Conservation (phyloP, 495 filamentous ascomycete species). For the Trichoderma asperelloides region DNA sequence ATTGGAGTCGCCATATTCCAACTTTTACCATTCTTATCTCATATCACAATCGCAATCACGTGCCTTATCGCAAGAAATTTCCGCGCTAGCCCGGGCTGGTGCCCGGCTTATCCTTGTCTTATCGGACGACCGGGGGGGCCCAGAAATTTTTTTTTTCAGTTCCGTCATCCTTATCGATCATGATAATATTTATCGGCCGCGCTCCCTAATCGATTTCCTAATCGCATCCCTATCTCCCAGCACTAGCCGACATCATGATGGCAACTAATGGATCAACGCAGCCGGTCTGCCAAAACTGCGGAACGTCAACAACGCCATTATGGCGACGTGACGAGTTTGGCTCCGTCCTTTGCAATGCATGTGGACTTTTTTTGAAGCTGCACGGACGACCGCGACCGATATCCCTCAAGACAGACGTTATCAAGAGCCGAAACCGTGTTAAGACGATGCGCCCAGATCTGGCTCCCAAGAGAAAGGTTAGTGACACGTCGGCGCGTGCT, state of each 20-base stretch:
- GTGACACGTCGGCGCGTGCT: neutral
- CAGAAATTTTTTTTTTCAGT: conserved; percentile 9
- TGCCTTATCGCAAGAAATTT: conserved; percentile 10
- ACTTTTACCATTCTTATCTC: conserved; percentile 6
- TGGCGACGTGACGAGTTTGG: conserved; percentile 96
- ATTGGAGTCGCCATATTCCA: neutral
- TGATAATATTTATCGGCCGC: conserved; percentile 9
- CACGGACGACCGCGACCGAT: conserved; percentile 89
- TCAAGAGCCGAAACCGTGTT: conserved; percentile 97
- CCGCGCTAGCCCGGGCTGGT: neutral
- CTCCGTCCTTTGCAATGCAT: conserved; percentile 98
- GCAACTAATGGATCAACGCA: conserved; percentile 55
- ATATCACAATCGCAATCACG: conserved; percentile 9
- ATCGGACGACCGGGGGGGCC: neutral
- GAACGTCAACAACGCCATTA: conserved; percentile 87
- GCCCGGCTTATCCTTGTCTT: conserved; percentile 6
- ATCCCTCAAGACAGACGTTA: conserved; percentile 96
- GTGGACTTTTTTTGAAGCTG: conserved; percentile 93
- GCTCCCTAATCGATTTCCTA: conserved; percentile 15
- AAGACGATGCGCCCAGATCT: conserved; percentile 74
- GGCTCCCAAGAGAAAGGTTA: conserved; percentile 81
- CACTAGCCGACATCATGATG: conserved; percentile 24
- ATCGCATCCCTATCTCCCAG: conserved; percentile 12
- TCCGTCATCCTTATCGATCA: conserved; percentile 11
- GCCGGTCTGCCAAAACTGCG: conserved; percentile 97